Conservation (phyloP, 2,329 filamentous ascomycete species). For the Pseudogymnoascus sp. region DNA sequence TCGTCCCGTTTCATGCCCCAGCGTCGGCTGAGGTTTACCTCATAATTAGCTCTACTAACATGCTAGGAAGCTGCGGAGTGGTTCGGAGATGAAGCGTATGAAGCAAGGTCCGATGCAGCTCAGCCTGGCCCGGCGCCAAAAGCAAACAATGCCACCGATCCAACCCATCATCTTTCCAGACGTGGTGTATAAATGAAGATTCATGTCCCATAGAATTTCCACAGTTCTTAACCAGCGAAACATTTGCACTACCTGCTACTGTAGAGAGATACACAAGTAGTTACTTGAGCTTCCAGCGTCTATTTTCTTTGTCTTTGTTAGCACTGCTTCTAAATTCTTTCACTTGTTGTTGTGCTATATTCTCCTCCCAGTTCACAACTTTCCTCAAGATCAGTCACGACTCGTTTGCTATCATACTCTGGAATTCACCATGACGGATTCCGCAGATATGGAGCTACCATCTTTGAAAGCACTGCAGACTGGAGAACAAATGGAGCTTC, state of each 20-base stretch:
- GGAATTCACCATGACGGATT: slow-evolving; percentile 13
- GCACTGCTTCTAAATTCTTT: neutral
- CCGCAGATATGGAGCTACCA: slow-evolving; percentile 15
- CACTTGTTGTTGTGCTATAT: no score
- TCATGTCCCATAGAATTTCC: neutral
- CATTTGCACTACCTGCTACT: neutral
- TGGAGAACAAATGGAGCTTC: slow-evolving; percentile 48
- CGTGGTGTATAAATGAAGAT: neutral
- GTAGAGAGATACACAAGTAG: neutral
- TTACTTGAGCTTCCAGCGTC: neutral
- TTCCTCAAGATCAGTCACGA: neutral
- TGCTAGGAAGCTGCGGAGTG: neutral
- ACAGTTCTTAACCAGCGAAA: neutral
- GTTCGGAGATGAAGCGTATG: neutral
- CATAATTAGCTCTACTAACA: neutral
- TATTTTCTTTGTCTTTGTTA: neutral
- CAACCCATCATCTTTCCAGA: no score
- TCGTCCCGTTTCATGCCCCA: neutral
- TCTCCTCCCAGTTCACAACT: neutral
- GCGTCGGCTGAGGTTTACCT: neutral
- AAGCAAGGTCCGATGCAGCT: neutral
- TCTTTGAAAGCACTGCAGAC: slow-evolving; percentile 18
- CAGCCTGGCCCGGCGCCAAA: neutral
- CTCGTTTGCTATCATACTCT: neutral
- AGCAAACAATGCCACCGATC: neutral